These are phyloP conservation scores for Exophiala bonariae DNA, from an alignment of 2,329 filamentous ascomycete genomes.

Conservation along the genomic window DNA sequence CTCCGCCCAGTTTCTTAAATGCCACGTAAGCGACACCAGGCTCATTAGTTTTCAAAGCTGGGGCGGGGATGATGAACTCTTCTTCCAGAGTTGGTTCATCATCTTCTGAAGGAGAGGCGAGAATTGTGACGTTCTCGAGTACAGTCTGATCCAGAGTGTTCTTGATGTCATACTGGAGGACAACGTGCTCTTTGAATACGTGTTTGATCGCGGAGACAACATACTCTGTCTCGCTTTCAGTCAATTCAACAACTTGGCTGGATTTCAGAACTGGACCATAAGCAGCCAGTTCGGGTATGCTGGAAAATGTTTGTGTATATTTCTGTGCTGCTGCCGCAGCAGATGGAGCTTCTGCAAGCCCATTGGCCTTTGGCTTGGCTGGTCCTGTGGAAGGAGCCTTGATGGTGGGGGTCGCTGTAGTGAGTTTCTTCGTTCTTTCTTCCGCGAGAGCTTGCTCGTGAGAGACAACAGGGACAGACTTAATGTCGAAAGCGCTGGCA, in stretches of 20 bases:
- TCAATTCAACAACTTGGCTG: slow-evolving; percentile 80
- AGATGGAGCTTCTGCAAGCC: slow-evolving; percentile 72
- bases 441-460: slow-evolving; percentile 95
- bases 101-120: slow-evolving; percentile 76
- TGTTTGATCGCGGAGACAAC: slow-evolving; percentile 93
- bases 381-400: slow-evolving; percentile 85
- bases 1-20: slow-evolving; percentile 80
- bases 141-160: slow-evolving; percentile 92
- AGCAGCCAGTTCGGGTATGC: slow-evolving; percentile 85
- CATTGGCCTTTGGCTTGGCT: slow-evolving; percentile 66
- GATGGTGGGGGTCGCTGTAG: slow-evolving; percentile 84
- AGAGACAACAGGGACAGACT: slow-evolving; percentile 87
- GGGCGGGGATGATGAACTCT: slow-evolving; percentile 88
- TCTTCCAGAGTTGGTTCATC: slow-evolving; percentile 71
- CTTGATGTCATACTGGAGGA: slow-evolving; percentile 95
- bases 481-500: slow-evolving; percentile 82
- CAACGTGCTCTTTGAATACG: slow-evolving; percentile 94
- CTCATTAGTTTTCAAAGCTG: slow-evolving; percentile 78
- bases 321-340: slow-evolving; percentile 81
- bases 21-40: slow-evolving; percentile 94
- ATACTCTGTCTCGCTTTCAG: slow-evolving; percentile 96
- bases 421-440: slow-evolving; percentile 96
- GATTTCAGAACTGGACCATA: slow-evolving; percentile 94
- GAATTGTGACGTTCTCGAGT: slow-evolving; percentile 82
- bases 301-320: slow-evolving; percentile 82